Evolutionary conservation across 2,329 filamentous ascomycete genomes (phyloP), one percentile per base, ranked within the genome.

Genomic region (Stagonosporopsis rhizophila): DNA sequence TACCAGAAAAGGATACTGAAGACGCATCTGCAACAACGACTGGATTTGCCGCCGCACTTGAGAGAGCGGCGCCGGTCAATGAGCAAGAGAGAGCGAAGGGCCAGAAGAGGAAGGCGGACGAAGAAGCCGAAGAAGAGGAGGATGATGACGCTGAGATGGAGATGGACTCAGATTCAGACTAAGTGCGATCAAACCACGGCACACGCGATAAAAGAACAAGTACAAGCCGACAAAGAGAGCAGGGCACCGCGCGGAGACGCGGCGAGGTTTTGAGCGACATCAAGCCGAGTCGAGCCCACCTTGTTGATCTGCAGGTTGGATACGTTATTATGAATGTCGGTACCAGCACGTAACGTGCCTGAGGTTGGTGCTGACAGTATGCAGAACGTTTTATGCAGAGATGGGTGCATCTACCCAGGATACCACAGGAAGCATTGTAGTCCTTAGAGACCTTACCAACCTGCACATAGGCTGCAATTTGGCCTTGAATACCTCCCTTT

Each of bases 71-170:
- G 1, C 72, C 73, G 1, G 59, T 70, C 28, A 69, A 73, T 22
- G 67, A 68, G 20, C 61, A 46, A 80, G 79, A 64, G 80, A 80
- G 66, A 79, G 80, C 61, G 59, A 89, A 83, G 74, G 83, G 75
- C 55, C 76, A 81, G 67, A 96, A 96, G 79, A 83, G 91, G 69
- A 82, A 83, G 55, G 84, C 90, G 66, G 87, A 89, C 45, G 86
- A 79, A 53, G 71, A 88, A 44, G 82, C 83, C 32, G 86, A 89
- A 50, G 83, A 79, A 35, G 82, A 83, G 52, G 82, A 82, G 40
- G 53, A 56, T 8, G 53, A 50, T 8, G 52, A 56, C 23, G 80
- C 83, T 3, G 80, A 80, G 39, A 86, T 86, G 45, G 80, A 81
- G 20, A 86, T 86, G 83, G 83, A 90, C 63, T 89, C 91, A 65